Percentiles rank a stretch among this genome's conserved stretches.
Evolutionary conservation across 495 filamentous ascomycete species (phyloP).

Genomic region (Podospora bellae-mahoneyi): DNA sequence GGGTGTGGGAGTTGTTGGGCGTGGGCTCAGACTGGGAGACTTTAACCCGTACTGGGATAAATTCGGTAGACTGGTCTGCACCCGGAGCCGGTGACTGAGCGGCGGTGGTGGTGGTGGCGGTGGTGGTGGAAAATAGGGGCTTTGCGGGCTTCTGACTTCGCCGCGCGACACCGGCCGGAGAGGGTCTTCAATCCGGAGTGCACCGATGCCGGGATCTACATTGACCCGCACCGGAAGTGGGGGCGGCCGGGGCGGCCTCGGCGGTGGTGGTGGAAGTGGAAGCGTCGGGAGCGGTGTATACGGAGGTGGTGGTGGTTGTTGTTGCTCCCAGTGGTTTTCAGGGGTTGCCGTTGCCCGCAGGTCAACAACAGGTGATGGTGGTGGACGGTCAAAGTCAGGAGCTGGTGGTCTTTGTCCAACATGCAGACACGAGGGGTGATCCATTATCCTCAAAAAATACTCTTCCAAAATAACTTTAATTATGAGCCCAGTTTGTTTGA

Average conservation of each 20-base stretch:
- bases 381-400: background rate
- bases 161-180: conserved; percentile 1
- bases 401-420: background rate
- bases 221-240: conserved; percentile 4
- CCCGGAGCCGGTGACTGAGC: background rate
- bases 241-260: conserved; percentile 7
- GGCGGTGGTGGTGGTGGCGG: background rate
- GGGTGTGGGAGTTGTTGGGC: background rate
- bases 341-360: background rate
- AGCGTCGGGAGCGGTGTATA: background rate
- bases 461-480: background rate
- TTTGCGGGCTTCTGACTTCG: background rate
- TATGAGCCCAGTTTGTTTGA: background rate
- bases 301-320: background rate
- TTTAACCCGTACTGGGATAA: conserved; percentile 2
- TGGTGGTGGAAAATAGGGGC: background rate
- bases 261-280: conserved; percentile 3
- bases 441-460: background rate
- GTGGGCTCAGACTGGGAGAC: conserved; percentile 6
- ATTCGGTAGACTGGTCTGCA: conserved; percentile 11
- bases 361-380: background rate
- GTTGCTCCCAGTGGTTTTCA: conserved; percentile 1
- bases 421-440: background rate
- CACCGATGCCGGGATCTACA: background rate
- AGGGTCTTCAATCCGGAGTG: conserved; percentile 6